Percentiles rank a stretch among this genome's conserved stretches.
These are phyloP conservation scores for Aspergillus eucalypticola DNA, from an alignment of 2,329 filamentous ascomycete species.

Conservation along the genomic window DNA sequence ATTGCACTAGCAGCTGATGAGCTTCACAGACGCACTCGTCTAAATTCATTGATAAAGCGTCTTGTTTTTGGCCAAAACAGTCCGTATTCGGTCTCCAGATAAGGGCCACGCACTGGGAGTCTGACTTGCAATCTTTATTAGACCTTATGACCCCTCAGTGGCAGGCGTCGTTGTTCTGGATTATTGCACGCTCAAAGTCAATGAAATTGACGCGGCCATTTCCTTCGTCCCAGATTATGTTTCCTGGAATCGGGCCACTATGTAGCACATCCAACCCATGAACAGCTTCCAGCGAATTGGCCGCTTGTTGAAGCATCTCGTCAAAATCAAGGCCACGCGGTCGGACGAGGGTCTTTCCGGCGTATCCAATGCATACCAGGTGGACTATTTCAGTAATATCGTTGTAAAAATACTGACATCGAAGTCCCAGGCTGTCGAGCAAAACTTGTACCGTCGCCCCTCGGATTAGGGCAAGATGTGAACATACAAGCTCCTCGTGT, in stretches of 20 bases:
- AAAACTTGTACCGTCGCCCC: conserved; percentile 24
- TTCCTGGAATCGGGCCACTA: conserved; percentile 21
- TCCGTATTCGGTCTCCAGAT: background rate
- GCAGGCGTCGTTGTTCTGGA: conserved; percentile 7
- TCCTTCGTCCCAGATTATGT: conserved; percentile 15
- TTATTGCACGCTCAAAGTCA: conserved; percentile 22
- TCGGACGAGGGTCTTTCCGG: conserved; percentile 18
- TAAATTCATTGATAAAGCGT: conserved; percentile 10
- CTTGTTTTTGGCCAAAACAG: conserved; percentile 11
- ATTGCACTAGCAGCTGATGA: too few species aligned
- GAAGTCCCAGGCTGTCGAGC: conserved; percentile 27
- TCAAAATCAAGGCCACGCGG: conserved; percentile 9
- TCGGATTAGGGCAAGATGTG: conserved; percentile 22
- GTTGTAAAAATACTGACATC: conserved; percentile 21
- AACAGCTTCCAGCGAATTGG: conserved; percentile 20
- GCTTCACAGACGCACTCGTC: background rate
- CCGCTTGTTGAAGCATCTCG: conserved; percentile 16
- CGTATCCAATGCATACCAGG: conserved; percentile 24
- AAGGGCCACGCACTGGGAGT: background rate
- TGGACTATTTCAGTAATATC: conserved; percentile 24
- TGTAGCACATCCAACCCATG: conserved; percentile 21
- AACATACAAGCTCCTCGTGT: conserved; percentile 26
- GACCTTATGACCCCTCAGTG: conserved; percentile 12
- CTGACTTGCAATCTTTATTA: conserved; percentile 12
- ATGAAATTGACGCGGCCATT: conserved; percentile 18